Conservation (phyloP, 2,329 filamentous ascomycete species). For the Hypoxylon sp. region DNA sequence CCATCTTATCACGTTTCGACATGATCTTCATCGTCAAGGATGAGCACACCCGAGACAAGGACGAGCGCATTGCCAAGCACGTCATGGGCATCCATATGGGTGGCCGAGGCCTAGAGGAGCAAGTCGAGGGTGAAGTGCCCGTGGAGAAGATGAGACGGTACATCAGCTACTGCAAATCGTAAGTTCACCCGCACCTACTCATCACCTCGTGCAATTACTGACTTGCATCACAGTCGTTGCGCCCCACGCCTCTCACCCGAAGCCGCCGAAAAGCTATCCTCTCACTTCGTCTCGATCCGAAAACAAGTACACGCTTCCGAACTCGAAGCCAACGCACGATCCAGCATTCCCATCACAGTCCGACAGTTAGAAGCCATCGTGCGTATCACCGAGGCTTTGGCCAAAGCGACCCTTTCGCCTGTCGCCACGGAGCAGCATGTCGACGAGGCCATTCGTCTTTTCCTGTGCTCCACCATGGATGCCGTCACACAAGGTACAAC, state of each 20-base stretch:
- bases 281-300: slow-evolving; percentile 96
- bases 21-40: slow-evolving; percentile 99
- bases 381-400: slow-evolving; percentile 95
- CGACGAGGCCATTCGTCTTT: slow-evolving; percentile 96
- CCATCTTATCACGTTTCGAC: slow-evolving; percentile 97
- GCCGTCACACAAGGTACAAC: slow-evolving; percentile 90
- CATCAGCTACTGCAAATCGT: slow-evolving; percentile 97
- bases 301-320: slow-evolving; percentile 94
- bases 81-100: slow-evolving; percentile 99
- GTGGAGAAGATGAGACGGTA: slow-evolving; percentile 98
- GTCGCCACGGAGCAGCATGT: slow-evolving; percentile 93
- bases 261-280: slow-evolving; percentile 95
- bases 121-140: slow-evolving; percentile 87
- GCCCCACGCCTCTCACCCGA: slow-evolving; percentile 91
- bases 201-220: slow-evolving; percentile 46
- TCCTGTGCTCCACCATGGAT: slow-evolving; percentile 98
- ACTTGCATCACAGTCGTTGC: slow-evolving; percentile 75
- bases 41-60: slow-evolving; percentile 89
- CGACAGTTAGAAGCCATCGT: slow-evolving; percentile 97
- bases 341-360: slow-evolving; percentile 96
- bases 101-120: slow-evolving; percentile 84
- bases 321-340: slow-evolving; percentile 88
- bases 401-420: slow-evolving; percentile 88
- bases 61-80: slow-evolving; percentile 95
- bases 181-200: slow-evolving; percentile 59